These are phyloP conservation scores for Ettlia oleoabundans DNA, from an alignment of 139 green algal species.

Conservation along the genomic window DNA sequence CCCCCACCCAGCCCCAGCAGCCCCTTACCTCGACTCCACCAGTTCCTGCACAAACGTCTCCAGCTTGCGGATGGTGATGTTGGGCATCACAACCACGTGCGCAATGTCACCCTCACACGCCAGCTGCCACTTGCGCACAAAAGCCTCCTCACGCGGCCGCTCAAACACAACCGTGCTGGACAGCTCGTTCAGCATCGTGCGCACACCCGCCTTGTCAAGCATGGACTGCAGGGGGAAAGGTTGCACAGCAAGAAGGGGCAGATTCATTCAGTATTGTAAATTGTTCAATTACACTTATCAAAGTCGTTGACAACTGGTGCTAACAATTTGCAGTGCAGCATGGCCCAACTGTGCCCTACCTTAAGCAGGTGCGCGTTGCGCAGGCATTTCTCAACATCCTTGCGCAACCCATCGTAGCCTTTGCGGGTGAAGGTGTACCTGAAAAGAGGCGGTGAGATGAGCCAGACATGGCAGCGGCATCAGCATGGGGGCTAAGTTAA, in stretches of 20 bases:
- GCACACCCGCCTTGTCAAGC: conserved; percentile 78
- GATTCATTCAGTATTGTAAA: neutral
- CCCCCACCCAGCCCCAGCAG: too few relatives aligned
- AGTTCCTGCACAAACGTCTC: conserved; percentile 90
- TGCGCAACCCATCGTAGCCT: conserved; percentile 85
- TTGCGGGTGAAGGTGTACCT: conserved; percentile 82
- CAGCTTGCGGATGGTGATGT: conserved; percentile 91
- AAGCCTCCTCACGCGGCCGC: conserved; percentile 82
- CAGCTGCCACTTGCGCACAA: conserved; percentile 94
- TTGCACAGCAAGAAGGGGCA: neutral
- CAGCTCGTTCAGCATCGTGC: conserved; percentile 93
- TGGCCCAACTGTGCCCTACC: neutral
- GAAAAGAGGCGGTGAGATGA: too few relatives aligned
- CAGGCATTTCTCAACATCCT: conserved; percentile 94
- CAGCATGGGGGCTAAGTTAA: too few relatives aligned
- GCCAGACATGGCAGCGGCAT: too few relatives aligned
- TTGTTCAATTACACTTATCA: too few relatives aligned
- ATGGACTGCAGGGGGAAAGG: conserved; percentile 49
- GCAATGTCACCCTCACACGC: conserved; percentile 95
- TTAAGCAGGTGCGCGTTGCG: conserved; percentile 90
- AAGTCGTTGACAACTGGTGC: too few relatives aligned
- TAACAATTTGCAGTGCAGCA: neutral
- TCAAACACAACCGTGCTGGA: conserved; percentile 95
- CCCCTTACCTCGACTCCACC: conserved; percentile 39
- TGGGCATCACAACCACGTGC: conserved; percentile 98